Evolutionary conservation across 768 basidiomycete genomes (phyloP).

Genomic region (Pleurotus tuber-regium): DNA sequence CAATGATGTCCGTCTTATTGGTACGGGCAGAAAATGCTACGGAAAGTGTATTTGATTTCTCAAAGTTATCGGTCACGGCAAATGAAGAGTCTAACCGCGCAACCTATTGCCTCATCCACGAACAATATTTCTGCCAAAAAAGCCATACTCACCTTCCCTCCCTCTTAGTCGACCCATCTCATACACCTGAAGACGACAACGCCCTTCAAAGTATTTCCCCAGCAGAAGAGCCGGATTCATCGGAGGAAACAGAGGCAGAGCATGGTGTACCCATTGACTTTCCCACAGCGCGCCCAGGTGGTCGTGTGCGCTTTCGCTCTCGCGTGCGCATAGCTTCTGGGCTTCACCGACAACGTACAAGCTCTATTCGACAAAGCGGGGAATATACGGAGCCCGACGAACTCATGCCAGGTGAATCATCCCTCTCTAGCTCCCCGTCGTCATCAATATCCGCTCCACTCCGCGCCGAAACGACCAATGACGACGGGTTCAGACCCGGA

Average conservation of each 20-base stretch:
- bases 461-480: conserved; percentile 52
- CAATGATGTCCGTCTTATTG: background rate
- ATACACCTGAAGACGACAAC: background rate
- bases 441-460: conserved; percentile 84
- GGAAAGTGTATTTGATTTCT: background rate
- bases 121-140: conserved; percentile 5
- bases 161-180: background rate
- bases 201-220: background rate
- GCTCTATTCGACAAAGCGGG: conserved; percentile 11
- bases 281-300: conserved; percentile 9
- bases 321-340: conserved; percentile 79
- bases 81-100: background rate
- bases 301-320: conserved; percentile 63
- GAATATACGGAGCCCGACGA: conserved; percentile 20
- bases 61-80: background rate
- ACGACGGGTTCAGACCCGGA: conserved; percentile 36
- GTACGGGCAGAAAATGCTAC: background rate
- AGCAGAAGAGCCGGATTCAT: conserved; percentile 5
- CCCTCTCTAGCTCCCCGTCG: conserved; percentile 62
- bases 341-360: conserved; percentile 44
- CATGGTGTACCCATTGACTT: background rate
- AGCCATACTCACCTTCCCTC: background rate
- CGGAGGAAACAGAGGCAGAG: background rate
- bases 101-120: conserved; percentile 1
- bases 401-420: conserved; percentile 34